Conservation (phyloP, 352 stramenopile genomes). For the Pythium utonaiense region DNA sequence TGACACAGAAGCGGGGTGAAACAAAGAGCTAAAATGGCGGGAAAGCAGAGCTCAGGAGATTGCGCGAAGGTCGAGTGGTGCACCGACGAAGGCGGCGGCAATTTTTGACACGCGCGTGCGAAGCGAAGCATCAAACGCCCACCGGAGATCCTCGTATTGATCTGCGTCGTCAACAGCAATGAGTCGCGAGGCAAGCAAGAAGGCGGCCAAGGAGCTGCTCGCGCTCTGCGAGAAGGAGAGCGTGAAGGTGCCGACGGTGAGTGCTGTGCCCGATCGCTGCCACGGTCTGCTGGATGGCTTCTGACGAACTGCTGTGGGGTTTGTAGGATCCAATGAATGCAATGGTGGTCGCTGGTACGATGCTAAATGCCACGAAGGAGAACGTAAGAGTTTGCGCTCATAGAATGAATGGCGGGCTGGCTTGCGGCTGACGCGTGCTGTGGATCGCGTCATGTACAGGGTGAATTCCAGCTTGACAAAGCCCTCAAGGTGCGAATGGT, state of each 20-base stretch:
- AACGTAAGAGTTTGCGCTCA: conserved; percentile 33
- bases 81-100: neutral
- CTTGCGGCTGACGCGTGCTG: too few relatives aligned
- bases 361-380: conserved; percentile 82
- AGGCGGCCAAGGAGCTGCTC: conserved; percentile 76
- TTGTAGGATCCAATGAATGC: conserved; percentile 69
- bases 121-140: neutral
- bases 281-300: neutral
- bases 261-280: neutral
- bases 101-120: neutral
- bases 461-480: conserved; percentile 70
- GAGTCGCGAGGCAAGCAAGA: conserved; percentile 47
- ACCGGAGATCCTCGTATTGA: neutral
- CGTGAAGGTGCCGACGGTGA: conserved; percentile 76
- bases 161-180: conserved; percentile 5
- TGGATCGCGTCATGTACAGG: too few relatives aligned
- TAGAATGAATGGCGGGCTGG: conserved; percentile 76
- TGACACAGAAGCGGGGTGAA: neutral
- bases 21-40: conserved; percentile 12
- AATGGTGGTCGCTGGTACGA: conserved; percentile 76
- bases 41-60: neutral
- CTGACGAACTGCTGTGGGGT: neutral
- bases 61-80: neutral
- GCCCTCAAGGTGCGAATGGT: conserved; percentile 42
- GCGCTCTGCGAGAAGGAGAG: conserved; percentile 72